Evolutionary conservation across 2,329 filamentous ascomycete genomes (phyloP).

Genomic region (Claviceps maximensis): DNA sequence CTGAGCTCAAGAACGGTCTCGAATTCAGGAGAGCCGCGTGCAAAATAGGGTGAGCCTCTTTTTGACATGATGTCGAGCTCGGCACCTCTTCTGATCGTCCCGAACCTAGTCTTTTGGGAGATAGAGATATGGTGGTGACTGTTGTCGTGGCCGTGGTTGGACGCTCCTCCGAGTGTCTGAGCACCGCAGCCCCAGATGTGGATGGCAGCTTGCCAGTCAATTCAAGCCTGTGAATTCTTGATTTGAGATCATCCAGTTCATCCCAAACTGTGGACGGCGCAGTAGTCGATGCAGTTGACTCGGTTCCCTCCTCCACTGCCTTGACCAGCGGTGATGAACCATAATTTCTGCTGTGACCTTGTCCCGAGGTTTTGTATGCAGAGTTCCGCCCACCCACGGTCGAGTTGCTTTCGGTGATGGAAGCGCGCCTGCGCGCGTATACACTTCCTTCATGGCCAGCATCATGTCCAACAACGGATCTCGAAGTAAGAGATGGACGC

Average conservation of each 20-base stretch:
- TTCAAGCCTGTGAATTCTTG: conserved; percentile 79
- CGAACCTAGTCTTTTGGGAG: conserved; percentile 53
- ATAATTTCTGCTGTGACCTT: conserved; percentile 25
- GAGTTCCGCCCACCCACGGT: conserved; percentile 27
- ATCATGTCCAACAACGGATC: conserved; percentile 36
- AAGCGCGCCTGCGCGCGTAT: conserved; percentile 25
- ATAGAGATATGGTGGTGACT: conserved; percentile 79
- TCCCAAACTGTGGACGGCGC: conserved; percentile 95
- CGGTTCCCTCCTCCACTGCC: conserved; percentile 50
- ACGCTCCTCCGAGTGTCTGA: conserved; percentile 61
- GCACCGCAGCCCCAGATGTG: conserved; percentile 69
- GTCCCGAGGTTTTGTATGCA: conserved; percentile 24
- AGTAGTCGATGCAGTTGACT: conserved; percentile 77
- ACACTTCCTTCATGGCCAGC: conserved; percentile 15
- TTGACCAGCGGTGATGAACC: conserved; percentile 48
- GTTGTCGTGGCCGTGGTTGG: conserved; percentile 86
- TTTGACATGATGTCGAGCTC: conserved; percentile 28
- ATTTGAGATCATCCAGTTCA: conserved; percentile 90
- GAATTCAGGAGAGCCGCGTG: conserved; percentile 71
- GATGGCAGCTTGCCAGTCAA: conserved; percentile 76
- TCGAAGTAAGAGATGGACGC: conserved; percentile 34
- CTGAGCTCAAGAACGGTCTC: conserved; percentile 52
- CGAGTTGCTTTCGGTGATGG: conserved; percentile 33
- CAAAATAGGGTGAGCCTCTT: conserved; percentile 62
- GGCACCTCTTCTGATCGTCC: conserved; percentile 21